These are phyloP conservation scores for Tripterygium wilfordii DNA, from an alignment of 177 flowering plant genomes.

Conservation along the genomic window DNA sequence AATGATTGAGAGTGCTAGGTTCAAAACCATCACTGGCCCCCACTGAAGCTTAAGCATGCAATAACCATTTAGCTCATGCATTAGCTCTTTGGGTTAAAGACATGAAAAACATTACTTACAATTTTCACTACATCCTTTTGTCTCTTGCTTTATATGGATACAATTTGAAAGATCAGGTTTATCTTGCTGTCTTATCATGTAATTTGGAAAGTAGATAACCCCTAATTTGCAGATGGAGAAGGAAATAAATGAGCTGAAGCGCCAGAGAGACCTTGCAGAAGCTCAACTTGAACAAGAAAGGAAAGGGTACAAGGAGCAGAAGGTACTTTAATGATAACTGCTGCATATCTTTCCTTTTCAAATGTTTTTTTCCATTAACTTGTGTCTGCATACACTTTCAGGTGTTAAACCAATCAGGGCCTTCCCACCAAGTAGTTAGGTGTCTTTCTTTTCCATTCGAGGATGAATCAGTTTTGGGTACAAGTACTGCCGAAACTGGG, in stretches of 20 bases:
- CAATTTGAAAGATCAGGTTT: no score
- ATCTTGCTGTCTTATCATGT: no score
- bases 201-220: background rate
- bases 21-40: no score
- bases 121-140: no score
- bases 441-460: conserved; percentile 48
- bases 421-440: conserved; percentile 51
- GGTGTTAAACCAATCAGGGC: conserved; percentile 39
- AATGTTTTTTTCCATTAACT: background rate
- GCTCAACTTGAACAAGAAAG: conserved; percentile 67
- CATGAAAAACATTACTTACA: no score
- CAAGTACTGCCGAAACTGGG: conserved; percentile 9
- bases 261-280: conserved; percentile 68
- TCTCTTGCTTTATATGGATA: no score
- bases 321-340: conserved; percentile 30
- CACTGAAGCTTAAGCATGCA: no score
- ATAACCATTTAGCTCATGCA: no score
- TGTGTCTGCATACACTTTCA: conserved; percentile 16
- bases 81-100: no score
- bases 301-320: conserved; percentile 35
- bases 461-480: conserved; percentile 15
- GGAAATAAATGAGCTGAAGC: conserved; percentile 75
- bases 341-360: background rate
- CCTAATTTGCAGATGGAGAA: conserved; percentile 53
- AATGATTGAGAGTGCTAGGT: no score